A percentile compares a stretch with the other conserved stretches of the same genome.
Conservation (phyloP, 306 rosid genomes). For the Adenanthera pavonina region DNA sequence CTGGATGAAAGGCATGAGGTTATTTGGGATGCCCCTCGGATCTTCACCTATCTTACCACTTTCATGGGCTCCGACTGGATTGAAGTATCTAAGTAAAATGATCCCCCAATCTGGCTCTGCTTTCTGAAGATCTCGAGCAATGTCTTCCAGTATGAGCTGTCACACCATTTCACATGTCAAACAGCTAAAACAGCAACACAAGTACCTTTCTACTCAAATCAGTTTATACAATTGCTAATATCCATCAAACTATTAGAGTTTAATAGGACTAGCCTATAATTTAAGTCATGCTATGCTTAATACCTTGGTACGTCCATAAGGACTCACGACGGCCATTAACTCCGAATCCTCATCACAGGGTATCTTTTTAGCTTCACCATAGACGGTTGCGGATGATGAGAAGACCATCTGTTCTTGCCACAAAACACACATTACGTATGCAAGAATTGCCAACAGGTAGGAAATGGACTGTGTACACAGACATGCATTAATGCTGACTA, state of each 20-base stretch:
- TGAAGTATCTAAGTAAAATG: constrained; percentile 84
- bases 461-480: neutral
- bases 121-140: constrained; percentile 74
- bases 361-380: constrained; percentile 82
- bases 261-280: too few relatives aligned
- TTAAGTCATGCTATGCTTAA: neutral
- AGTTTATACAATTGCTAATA: neutral
- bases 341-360: constrained; percentile 82
- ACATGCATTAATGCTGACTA: neutral
- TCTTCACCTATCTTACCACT: constrained; percentile 97
- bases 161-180: constrained; percentile 22
- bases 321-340: constrained; percentile 71
- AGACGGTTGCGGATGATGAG: constrained; percentile 93
- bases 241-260: neutral
- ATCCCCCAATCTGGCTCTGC: constrained; percentile 88
- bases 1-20: constrained; percentile 95
- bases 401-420: constrained; percentile 70
- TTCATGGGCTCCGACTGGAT: constrained; percentile 96
- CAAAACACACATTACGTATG: neutral
- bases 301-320: constrained; percentile 94
- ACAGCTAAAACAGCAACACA: constrained; percentile 31
- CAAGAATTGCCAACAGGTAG: neutral
- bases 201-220: constrained; percentile 2
- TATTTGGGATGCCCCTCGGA: constrained; percentile 94
- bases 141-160: constrained; percentile 89